Percentiles rank a stretch among this genome's conserved stretches.
These are phyloP conservation scores for Thalassia testudinum DNA, from an alignment of 116 monocot genomes.

Conservation along the genomic window DNA sequence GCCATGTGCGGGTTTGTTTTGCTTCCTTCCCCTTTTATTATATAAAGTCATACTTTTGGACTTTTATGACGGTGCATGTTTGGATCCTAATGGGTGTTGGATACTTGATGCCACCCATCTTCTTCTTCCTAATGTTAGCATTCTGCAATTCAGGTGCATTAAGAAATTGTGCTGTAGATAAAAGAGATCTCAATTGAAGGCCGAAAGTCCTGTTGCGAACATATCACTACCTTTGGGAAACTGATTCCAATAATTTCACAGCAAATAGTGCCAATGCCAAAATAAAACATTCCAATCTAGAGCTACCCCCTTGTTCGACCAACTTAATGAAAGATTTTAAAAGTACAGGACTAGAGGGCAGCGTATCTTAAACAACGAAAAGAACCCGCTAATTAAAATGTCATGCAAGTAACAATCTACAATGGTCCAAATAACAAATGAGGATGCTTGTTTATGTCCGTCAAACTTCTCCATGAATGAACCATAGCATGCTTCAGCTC, in stretches of 20 bases:
- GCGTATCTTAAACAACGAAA: constrained; percentile 56
- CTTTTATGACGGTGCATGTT: too few relatives aligned
- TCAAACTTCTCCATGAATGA: constrained; percentile 39
- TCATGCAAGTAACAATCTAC: constrained; percentile 47
- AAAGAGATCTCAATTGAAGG: constrained; percentile 53
- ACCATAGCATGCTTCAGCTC: constrained; percentile 27
- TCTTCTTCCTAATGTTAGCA: constrained; percentile 13
- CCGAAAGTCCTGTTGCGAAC: constrained; percentile 62
- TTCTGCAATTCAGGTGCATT: constrained; percentile 56
- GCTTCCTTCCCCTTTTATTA: too few relatives aligned
- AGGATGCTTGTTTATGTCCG: constrained; percentile 11
- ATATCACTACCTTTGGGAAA: constrained; percentile 87
- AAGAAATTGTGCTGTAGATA: constrained; percentile 71
- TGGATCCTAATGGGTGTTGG: too few relatives aligned
- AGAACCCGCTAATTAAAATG: constrained; percentile 52
- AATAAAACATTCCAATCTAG: constrained; percentile 46
- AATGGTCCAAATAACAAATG: constrained; percentile 40
- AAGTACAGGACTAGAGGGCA: constrained; percentile 63
- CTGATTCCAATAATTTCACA: constrained; percentile 59
- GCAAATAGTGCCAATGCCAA: constrained; percentile 49
- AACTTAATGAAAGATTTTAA: constrained; percentile 76
- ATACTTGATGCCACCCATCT: constrained; percentile 5
- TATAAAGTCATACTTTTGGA: too few relatives aligned
- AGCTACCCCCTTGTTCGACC: constrained; percentile 20
- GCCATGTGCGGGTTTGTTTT: too few relatives aligned